These are phyloP conservation scores for Theobroma grandiflorum DNA, from an alignment of 441 rosid species.

Conservation along the genomic window DNA sequence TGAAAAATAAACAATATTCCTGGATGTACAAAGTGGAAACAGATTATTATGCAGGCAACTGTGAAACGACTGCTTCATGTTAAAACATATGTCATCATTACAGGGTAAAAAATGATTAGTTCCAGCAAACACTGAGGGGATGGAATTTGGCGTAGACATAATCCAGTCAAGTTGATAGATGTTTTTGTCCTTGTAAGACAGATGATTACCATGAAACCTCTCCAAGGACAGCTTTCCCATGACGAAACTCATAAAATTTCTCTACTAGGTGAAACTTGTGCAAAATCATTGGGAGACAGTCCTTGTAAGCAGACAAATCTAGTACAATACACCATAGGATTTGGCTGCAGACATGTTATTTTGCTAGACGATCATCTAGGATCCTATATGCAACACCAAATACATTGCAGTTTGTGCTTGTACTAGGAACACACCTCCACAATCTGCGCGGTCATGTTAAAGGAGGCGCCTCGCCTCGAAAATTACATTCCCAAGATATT, in stretches of 20 bases:
- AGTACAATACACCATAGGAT: background rate
- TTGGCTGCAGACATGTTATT: background rate
- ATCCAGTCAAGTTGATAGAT: background rate
- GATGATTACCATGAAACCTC: background rate
- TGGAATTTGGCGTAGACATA: background rate
- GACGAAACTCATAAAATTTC: background rate
- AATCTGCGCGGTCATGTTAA: too few species aligned
- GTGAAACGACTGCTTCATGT: background rate
- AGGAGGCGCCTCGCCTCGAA: too few species aligned
- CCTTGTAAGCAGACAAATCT: background rate
- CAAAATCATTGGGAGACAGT: background rate
- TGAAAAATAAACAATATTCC: background rate
- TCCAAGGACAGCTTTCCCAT: background rate
- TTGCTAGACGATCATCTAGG: background rate
- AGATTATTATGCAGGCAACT: conserved; percentile 13
- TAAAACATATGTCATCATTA: background rate
- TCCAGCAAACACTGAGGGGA: background rate
- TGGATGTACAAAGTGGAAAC: background rate
- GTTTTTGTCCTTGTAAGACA: background rate
- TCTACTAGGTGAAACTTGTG: background rate
- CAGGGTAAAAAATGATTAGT: conserved; percentile 1
- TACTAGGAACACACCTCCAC: too few species aligned
- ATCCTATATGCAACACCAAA: background rate
- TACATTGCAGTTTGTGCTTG: background rate
- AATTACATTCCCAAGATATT: background rate